Evolutionary conservation across 495 filamentous ascomycete species (phyloP).

Genomic region (Hyaloscypha variabilis): DNA sequence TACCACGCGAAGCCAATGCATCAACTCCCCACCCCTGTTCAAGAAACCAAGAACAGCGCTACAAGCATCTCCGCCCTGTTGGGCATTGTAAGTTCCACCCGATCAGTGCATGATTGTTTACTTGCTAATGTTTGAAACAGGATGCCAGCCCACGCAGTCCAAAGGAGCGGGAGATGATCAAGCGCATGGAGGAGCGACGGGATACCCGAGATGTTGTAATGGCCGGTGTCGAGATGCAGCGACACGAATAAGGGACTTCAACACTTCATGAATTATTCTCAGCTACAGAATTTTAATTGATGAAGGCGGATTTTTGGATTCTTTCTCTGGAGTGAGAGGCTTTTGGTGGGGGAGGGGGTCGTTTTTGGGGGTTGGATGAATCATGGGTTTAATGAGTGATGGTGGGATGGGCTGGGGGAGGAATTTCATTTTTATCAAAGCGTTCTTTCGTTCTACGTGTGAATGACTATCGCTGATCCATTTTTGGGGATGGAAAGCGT

Average conservation of each 20-base stretch:
- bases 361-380: background rate
- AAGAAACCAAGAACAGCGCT: slow-evolving; percentile 40
- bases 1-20: slow-evolving; percentile 28
- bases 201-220: slow-evolving; percentile 27
- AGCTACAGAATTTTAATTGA: slow-evolving; percentile 22
- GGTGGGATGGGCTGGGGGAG: background rate
- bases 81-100: slow-evolving; percentile 40
- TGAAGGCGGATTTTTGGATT: slow-evolving; percentile 11
- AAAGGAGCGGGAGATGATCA: slow-evolving; percentile 54
- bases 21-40: slow-evolving; percentile 28
- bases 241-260: slow-evolving; percentile 16
- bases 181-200: slow-evolving; percentile 47
- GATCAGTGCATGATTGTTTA: background rate
- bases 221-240: slow-evolving; percentile 23
- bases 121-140: slow-evolving; percentile 20
- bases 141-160: slow-evolving; percentile 55
- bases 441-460: slow-evolving; percentile 1
- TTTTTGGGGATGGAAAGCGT: background rate
- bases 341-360: background rate
- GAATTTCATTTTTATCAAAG: slow-evolving; percentile 6
- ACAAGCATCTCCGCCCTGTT: slow-evolving; percentile 57
- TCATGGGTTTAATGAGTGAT: slow-evolving; percentile 4
- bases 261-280: slow-evolving; percentile 22
- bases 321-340: background rate
- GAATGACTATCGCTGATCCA: background rate